A percentile compares a stretch with the other conserved stretches of the same genome.
Evolutionary conservation across 495 filamentous ascomycete species (phyloP).

Genomic region (Penicillium goetzii): DNA sequence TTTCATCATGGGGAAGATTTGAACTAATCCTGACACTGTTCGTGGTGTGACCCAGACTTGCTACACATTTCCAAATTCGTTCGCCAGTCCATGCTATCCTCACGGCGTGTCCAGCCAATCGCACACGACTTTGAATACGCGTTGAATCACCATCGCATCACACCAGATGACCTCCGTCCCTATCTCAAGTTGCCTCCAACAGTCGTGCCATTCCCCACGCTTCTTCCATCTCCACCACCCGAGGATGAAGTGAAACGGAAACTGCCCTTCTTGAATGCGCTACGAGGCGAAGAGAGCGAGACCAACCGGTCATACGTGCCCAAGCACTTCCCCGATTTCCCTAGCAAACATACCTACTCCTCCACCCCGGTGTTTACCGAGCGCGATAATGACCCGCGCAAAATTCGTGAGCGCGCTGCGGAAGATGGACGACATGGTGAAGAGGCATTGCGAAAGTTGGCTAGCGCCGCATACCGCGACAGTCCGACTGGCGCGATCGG

Average conservation of each 20-base stretch:
- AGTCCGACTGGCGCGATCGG: conserved; percentile 42
- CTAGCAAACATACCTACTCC: conserved; percentile 74
- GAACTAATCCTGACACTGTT: conserved; percentile 19
- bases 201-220: conserved; percentile 33
- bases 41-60: conserved; percentile 53
- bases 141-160: conserved; percentile 44
- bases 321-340: conserved; percentile 68
- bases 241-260: conserved; percentile 45
- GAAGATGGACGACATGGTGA: conserved; percentile 75
- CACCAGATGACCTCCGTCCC: conserved; percentile 45
- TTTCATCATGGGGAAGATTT: conserved; percentile 11
- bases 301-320: conserved; percentile 60
- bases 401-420: conserved; percentile 72
- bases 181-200: conserved; percentile 43
- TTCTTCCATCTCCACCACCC: conserved; percentile 53
- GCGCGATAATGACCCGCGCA: conserved; percentile 68
- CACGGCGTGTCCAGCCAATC: conserved; percentile 62
- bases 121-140: conserved; percentile 73
- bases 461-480: conserved; percentile 54
- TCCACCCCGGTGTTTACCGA: conserved; percentile 66
- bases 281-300: conserved; percentile 57
- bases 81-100: conserved; percentile 62
- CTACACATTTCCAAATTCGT: conserved; percentile 58
- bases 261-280: conserved; percentile 54
- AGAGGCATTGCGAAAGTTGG: conserved; percentile 70